phyloP scores from a whole-genome alignment of 2,329 filamentous ascomycete genomes.

The Ophiostoma ulmi region DNA sequence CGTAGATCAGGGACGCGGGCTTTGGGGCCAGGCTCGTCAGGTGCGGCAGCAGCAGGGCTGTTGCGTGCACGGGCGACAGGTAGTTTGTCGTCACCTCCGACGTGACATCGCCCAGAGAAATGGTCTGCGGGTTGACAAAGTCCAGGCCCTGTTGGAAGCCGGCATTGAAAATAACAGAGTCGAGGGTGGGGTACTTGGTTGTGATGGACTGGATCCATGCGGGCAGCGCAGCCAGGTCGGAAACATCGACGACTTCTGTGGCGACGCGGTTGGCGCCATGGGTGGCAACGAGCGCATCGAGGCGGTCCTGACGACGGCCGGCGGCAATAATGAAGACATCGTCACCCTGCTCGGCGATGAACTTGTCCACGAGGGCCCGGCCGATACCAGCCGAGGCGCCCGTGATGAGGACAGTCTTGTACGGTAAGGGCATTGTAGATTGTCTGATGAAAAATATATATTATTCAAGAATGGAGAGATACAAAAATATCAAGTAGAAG shows the following conservation, averaged over 20 bases:
- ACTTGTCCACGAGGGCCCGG: slow-evolving; percentile 40
- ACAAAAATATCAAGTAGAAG: too few relatives aligned
- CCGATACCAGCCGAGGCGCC: slow-evolving; percentile 54
- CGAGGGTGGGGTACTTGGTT: slow-evolving; percentile 44
- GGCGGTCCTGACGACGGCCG: slow-evolving; percentile 46
- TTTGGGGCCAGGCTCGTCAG: slow-evolving; percentile 36
- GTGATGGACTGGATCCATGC: slow-evolving; percentile 40
- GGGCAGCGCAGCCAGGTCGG: slow-evolving; percentile 39
- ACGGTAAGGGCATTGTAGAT: slow-evolving; percentile 38
- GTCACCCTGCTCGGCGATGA: slow-evolving; percentile 39
- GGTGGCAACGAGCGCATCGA: slow-evolving; percentile 44
- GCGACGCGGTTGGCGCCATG: slow-evolving; percentile 41
- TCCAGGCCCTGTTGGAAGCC: slow-evolving; percentile 48
- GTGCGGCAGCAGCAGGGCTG: slow-evolving; percentile 29
- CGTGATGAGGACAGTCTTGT: slow-evolving; percentile 52
- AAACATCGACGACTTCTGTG: slow-evolving; percentile 44
- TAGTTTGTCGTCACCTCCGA: slow-evolving; percentile 27
- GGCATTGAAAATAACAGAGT: slow-evolving; percentile 54
- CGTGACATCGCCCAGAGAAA: slow-evolving; percentile 36
- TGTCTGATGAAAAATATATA: neutral
- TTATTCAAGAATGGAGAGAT: neutral
- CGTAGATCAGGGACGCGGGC: slow-evolving; percentile 28
- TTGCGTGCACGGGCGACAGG: slow-evolving; percentile 29
- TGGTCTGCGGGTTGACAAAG: slow-evolving; percentile 40
- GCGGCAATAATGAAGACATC: slow-evolving; percentile 49